Evolutionary conservation across 139 green algal genomes (phyloP), one percentile per base, ranked within the genome.

Genomic region (Chloropicon primus): DNA sequence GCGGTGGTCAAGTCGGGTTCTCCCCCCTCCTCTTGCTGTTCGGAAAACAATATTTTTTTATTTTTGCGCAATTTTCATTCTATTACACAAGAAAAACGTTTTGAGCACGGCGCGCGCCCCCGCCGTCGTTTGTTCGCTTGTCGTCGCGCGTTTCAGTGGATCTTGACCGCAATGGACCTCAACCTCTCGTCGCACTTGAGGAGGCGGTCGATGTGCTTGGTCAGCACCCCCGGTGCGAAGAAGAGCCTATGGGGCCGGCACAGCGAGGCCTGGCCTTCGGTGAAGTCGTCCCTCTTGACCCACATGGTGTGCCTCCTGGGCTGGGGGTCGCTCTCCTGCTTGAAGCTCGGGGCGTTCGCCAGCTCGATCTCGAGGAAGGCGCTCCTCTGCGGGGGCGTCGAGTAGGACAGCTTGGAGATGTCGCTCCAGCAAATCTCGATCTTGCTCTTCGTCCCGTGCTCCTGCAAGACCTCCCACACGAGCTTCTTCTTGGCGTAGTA

Each of bases 401-500:
- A 24, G 21, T 74, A 26, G 21, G 22, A 22, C n/a, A 62, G 28
- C 2, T 21, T 21, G 21, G 41, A 27, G 72, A 86, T 86, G 28
- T 86, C 82, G 29, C n/a, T 29, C 82, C 82, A 86, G 53, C 80
- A 76, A 2, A 86, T 26, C 73, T 86, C 82, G 17, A 86, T 26
- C 77, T 86, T 86, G 77, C 22, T 75, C 81, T 86, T 86, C 1
- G 81, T 76, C 26, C 82, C 82, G 17, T 72, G 26, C 72, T 86
- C 80, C 41, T n/a, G 41, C 72, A 86, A 53, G 17, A 86, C 77
- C 73, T 86, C 82, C 82, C 82, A 86, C 62, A 86, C 82, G 22
- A 86, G 81, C 75, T 86, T 86, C 22, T 71, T 25, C 81, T 86
- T 86, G 3, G 82, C 82, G 74, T 77, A 86, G 53, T 86, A 86